Conservation (phyloP, 306 rosid species). For the Quercus agrifolia region DNA sequence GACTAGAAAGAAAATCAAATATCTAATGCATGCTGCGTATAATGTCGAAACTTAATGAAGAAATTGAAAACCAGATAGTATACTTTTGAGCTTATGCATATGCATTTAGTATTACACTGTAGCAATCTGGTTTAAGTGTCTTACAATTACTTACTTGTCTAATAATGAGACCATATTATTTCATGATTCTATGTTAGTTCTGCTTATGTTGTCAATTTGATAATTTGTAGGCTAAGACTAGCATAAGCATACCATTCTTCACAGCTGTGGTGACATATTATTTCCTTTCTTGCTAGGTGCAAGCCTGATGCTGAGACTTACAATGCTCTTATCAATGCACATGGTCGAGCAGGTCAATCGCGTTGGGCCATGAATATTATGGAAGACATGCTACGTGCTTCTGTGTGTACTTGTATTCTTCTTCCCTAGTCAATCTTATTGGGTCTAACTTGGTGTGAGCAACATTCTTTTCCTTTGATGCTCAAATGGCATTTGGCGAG, state of each 20-base stretch:
- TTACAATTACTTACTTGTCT: too few relatives aligned
- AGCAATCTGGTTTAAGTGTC: too few relatives aligned
- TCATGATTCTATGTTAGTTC: not conserved
- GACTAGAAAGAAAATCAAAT: not conserved
- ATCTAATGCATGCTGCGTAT: not conserved
- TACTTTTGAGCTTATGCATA: too few relatives aligned
- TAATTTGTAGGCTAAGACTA: not conserved
- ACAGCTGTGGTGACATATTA: not conserved
- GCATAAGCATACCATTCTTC: not conserved
- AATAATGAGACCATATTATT: not conserved
- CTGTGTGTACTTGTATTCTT: slow-evolving; percentile 90
- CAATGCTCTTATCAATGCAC: slow-evolving; percentile 83
- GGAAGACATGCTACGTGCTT: slow-evolving; percentile 95
- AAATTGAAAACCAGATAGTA: too few relatives aligned
- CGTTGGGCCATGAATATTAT: slow-evolving; percentile 97
- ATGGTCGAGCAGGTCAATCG: slow-evolving; percentile 91
- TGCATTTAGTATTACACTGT: too few relatives aligned
- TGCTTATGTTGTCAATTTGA: not conserved
- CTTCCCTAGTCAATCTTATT: slow-evolving; percentile 57
- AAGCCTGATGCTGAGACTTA: slow-evolving; percentile 92
- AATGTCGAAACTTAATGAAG: not conserved
- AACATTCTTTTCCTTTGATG: slow-evolving; percentile 26
- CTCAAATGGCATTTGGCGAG: slow-evolving; percentile 14
- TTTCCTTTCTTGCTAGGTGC: slow-evolving; percentile 51
- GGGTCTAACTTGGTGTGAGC: slow-evolving; percentile 48